These are phyloP conservation scores for Ophiobolus disseminans DNA, from an alignment of 2,329 filamentous ascomycete genomes.

Conservation along the genomic window DNA sequence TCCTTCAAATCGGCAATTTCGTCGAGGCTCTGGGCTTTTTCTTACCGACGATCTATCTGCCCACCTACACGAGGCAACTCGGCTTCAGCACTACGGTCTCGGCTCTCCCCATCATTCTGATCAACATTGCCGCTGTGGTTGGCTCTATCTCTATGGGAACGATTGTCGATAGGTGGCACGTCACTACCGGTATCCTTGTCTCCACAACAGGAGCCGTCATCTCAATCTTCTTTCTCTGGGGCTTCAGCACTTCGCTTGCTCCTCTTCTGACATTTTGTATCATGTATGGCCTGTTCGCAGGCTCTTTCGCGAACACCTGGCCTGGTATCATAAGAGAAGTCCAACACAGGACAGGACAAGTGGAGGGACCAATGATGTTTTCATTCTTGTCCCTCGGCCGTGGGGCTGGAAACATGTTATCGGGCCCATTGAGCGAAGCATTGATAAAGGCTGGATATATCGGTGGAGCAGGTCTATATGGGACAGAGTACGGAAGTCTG, in stretches of 20 bases:
- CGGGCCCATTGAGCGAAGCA: too few relatives aligned
- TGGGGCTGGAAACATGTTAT: too few relatives aligned
- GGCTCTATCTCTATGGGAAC: slow-evolving; percentile 47
- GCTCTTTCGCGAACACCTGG: too few relatives aligned
- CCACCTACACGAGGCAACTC: slow-evolving; percentile 42
- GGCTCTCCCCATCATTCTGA: slow-evolving; percentile 44
- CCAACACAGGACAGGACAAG: too few relatives aligned
- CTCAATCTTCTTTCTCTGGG: slow-evolving; percentile 57
- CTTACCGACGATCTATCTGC: slow-evolving; percentile 50
- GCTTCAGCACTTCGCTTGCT: slow-evolving; percentile 48
- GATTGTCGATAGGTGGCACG: slow-evolving; percentile 52
- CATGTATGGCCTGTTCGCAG: slow-evolving; percentile 47
- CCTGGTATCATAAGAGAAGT: too few relatives aligned
- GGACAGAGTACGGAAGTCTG: too few relatives aligned
- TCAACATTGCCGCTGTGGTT: slow-evolving; percentile 47
- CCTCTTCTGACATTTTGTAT: slow-evolving; percentile 44
- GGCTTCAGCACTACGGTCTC: slow-evolving; percentile 31
- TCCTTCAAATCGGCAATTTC: slow-evolving; percentile 45
- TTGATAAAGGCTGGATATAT: too few relatives aligned
- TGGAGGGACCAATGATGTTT: too few relatives aligned
- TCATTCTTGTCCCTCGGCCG: too few relatives aligned
- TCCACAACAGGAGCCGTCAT: slow-evolving; percentile 51
- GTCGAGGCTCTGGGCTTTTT: slow-evolving; percentile 51
- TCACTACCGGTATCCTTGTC: slow-evolving; percentile 52
- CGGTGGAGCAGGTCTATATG: too few relatives aligned